Evolutionary conservation across 2,329 filamentous ascomycete genomes (phyloP), one percentile per base, ranked within the genome.

Genomic region (Cladophialophora exuberans): DNA sequence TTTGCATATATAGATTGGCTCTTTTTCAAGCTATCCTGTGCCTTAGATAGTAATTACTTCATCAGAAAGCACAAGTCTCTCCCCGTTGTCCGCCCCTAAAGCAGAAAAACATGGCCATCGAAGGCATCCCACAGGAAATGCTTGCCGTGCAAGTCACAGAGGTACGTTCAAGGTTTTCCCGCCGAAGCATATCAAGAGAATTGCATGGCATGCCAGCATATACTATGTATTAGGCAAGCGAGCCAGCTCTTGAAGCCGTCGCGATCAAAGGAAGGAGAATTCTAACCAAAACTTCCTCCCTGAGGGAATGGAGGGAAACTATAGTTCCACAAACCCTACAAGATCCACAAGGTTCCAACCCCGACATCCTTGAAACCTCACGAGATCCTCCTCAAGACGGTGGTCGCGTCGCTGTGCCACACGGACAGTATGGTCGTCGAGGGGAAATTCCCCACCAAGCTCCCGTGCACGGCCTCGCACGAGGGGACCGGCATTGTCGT

Each of bases 401-500:
- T 80, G 51, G 81, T 81, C 13, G 82, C 80, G 7, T 83, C 80
- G 1, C 77, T 84, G 64, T 86, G 83, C 70, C 83, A 86, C 70
- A 85, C 83, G 1, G 83, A 86, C 69, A 68, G 69, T 57, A 82
- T 85, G 79, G 80, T 84, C 3, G 62, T 64, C 5, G 63, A 71
- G 1, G 83, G 83, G 43, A 67, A 75, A 41, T 79, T 85, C 65
- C 67, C 65, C 5, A 73, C 75, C 0, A 52, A 66, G 2, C 71
- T 85, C 1, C 82, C 83, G 0, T 72, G 74, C 53, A 83, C 75
- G 6, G 79, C 73, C 5, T 84, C 79, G 0, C 82, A 84, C 65
- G 82, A 85, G 67, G 81, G 80, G 15, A 70, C 79, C 13, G 82
- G 81, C 15, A 82, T 81, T 15, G 74, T 84, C 46, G 77, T 77